phyloP scores from a whole-genome alignment of 129 eudicot genomes.

The Saussurea involucrata region DNA sequence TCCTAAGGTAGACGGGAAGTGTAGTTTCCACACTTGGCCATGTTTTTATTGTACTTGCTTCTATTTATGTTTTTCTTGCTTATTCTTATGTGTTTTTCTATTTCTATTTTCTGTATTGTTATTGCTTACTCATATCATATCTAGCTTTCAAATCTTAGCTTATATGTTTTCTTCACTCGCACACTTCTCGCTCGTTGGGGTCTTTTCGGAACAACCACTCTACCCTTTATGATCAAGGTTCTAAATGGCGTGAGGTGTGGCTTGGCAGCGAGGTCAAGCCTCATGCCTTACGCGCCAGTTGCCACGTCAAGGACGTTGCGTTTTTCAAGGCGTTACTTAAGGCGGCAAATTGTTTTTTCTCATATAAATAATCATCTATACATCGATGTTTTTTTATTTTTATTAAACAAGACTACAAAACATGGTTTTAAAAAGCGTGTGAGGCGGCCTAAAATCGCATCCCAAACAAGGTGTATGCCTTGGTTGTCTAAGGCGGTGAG shows the following conservation, averaged over 20 bases:
- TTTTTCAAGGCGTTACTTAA: background rate
- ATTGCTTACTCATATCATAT: background rate
- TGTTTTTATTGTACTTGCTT: background rate
- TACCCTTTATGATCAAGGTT: background rate
- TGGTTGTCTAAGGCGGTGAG: too few relatives aligned
- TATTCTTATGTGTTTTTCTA: background rate
- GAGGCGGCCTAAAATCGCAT: too few relatives aligned
- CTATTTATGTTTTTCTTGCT: background rate
- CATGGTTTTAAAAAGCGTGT: too few relatives aligned
- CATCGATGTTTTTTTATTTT: background rate
- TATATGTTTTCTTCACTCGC: background rate
- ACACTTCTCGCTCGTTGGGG: background rate
- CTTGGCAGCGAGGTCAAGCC: background rate
- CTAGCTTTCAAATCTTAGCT: background rate
- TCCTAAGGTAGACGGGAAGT: background rate
- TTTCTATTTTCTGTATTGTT: background rate
- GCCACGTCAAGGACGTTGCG: background rate
- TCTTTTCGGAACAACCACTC: background rate
- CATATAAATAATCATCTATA: background rate
- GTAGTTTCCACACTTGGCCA: background rate
- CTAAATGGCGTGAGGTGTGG: background rate
- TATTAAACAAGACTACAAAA: background rate
- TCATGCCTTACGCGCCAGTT: background rate
- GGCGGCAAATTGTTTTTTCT: background rate
- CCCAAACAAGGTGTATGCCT: too few relatives aligned